Conservation (phyloP, 805 yeast genomes). For the Metschnikowia matae region DNA sequence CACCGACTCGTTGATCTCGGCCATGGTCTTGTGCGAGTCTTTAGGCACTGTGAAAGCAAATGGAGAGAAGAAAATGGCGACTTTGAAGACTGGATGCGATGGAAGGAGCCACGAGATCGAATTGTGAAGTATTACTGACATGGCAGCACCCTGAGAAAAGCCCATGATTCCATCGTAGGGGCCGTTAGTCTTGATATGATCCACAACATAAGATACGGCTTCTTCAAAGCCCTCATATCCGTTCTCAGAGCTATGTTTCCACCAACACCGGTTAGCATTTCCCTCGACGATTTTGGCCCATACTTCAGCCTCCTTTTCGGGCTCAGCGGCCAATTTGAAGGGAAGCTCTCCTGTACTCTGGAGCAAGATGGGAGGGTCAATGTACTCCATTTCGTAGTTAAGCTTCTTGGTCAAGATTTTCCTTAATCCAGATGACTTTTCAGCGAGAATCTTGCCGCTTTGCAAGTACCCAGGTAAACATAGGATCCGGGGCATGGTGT, state of each 20-base stretch:
- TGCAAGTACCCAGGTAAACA: constrained; percentile 40
- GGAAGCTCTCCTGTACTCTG: constrained; percentile 24
- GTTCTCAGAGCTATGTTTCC: constrained; percentile 19
- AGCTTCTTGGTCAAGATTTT: constrained; percentile 26
- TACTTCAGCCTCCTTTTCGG: constrained; percentile 24
- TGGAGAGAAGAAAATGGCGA: constrained; percentile 32
- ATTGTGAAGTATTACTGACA: constrained; percentile 30
- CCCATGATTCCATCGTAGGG: constrained; percentile 43
- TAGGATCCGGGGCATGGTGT: constrained; percentile 19
- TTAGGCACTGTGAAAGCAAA: constrained; percentile 32
- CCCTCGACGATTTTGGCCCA: constrained; percentile 30
- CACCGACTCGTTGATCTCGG: constrained; percentile 17
- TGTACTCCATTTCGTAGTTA: constrained; percentile 26
- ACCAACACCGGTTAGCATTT: constrained; percentile 37
- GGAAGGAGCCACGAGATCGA: constrained; percentile 21
- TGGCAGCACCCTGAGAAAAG: constrained; percentile 42
- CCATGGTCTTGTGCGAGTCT: constrained; percentile 13
- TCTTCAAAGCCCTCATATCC: constrained; percentile 28
- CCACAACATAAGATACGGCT: constrained; percentile 22
- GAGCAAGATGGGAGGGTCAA: constrained; percentile 32
- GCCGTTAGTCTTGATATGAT: constrained; percentile 32
- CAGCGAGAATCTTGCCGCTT: constrained; percentile 30
- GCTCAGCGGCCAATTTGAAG: constrained; percentile 24
- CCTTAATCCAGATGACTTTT: constrained; percentile 30
- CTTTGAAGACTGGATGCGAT: constrained; percentile 22